These are phyloP conservation scores for Neurospora sp. DNA, from an alignment of 495 filamentous ascomycete species.

Conservation along the genomic window DNA sequence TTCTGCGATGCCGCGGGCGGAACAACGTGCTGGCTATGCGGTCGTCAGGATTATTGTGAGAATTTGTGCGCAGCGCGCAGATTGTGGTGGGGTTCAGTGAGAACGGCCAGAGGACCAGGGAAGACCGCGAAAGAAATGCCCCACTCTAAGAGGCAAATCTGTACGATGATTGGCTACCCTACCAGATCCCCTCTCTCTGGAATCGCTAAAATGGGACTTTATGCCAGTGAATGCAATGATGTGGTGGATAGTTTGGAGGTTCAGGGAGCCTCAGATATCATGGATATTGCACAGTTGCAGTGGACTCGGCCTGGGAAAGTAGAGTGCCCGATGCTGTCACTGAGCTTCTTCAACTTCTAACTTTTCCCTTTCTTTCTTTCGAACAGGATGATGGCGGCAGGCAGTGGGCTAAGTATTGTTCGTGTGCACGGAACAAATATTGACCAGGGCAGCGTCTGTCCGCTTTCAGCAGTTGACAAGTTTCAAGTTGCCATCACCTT, in stretches of 20 bases:
- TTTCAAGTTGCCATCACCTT: not conserved
- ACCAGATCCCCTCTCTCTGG: not conserved
- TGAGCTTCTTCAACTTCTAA: not conserved
- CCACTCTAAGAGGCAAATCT: slow-evolving; percentile 13
- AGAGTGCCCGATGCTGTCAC: not conserved
- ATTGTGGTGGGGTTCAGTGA: slow-evolving; percentile 24
- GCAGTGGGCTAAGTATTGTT: not conserved
- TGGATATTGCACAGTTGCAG: not conserved
- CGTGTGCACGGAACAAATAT: not conserved
- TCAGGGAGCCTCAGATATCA: not conserved
- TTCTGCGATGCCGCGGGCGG: not conserved
- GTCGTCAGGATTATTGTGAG: slow-evolving; percentile 21
- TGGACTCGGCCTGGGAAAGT: not conserved
- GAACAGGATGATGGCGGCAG: not conserved
- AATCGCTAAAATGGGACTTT: not conserved
- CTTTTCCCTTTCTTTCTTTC: not conserved
- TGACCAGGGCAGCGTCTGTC: not conserved
- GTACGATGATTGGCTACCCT: not conserved
- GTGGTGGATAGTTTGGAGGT: not conserved
- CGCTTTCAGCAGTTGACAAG: not conserved
- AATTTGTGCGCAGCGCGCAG: slow-evolving; percentile 25
- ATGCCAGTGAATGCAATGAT: not conserved
- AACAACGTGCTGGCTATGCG: not conserved
- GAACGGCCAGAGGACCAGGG: slow-evolving; percentile 6
- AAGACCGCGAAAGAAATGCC: slow-evolving; percentile 16